A percentile compares a stretch with the other conserved stretches of the same genome.
phyloP scores from a whole-genome alignment of 2,329 filamentous ascomycete species.

The Neopestalotiopsis clavispora region DNA sequence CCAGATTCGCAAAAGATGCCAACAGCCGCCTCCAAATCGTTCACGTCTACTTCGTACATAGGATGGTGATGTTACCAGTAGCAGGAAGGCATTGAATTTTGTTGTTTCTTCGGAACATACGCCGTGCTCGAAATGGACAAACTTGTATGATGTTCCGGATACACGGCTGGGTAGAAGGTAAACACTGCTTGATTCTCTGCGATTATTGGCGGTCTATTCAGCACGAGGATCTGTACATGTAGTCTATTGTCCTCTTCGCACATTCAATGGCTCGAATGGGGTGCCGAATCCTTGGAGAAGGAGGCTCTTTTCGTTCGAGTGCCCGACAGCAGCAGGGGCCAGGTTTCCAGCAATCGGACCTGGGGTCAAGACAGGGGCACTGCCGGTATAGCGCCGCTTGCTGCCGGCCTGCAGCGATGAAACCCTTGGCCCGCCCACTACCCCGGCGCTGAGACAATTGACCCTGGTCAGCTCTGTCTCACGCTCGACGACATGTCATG shows the following conservation, averaged over 20 bases:
- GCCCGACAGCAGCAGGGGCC: neutral
- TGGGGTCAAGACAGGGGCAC: neutral
- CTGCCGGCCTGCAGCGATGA: conserved; percentile 16
- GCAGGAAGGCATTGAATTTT: neutral
- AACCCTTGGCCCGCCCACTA: conserved; percentile 19
- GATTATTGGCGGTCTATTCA: neutral
- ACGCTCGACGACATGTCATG: conserved; percentile 19
- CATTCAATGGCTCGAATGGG: too few species aligned
- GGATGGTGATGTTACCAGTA: too few species aligned
- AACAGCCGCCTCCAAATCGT: too few species aligned
- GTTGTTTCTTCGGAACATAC: conserved; percentile 11
- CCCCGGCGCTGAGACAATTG: conserved; percentile 20
- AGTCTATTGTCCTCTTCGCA: neutral
- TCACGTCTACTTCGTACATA: too few species aligned
- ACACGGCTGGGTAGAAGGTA: neutral
- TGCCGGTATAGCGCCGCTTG: conserved; percentile 9
- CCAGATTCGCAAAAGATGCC: too few species aligned
- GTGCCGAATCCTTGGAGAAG: neutral
- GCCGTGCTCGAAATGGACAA: conserved; percentile 2
- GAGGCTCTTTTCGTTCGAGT: neutral
- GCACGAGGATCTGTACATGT: neutral
- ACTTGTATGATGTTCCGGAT: conserved; percentile 13
- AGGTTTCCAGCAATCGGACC: neutral
- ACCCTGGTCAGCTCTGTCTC: conserved; percentile 18
- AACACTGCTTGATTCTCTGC: neutral